Evolutionary conservation across 768 basidiomycete species (phyloP), one percentile per base, ranked within the genome.

Genomic region (Suillus bovinus): DNA sequence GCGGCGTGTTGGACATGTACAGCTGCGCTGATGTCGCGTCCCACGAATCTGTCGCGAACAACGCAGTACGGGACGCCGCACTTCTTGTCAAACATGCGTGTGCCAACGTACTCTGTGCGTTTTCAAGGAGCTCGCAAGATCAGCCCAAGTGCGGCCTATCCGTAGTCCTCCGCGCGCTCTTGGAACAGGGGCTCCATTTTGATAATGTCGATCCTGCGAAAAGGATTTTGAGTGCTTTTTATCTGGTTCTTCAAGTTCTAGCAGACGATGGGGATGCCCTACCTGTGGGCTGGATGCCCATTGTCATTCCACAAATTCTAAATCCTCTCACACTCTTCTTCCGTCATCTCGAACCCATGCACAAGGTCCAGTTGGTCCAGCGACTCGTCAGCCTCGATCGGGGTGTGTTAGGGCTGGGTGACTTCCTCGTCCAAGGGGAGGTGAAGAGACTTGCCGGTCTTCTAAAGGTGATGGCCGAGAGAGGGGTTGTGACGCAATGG

Each of bases 401-500:
- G 6, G 85, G 84, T 2, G 71, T 78, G 13, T 39, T 36, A 4
- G 59, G 29, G 17, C 38, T 61, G 16, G 61, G 61, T 2, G 88
- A 88, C 63, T 91, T 87, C 86, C 71, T 90, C 42, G 67, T 91
- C 14, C 67, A 77, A n/a, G 82, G 86, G 66, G 86, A 88, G 62
- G 66, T 88, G 63, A 83, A 82, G 69, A 71, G 55, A 39, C 38
- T 56, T 3, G 38, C 38, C 4, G 27, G 55, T 20, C 38, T 56
- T 56, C 5, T 56, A 38, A 44, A 53, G 5, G 46, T 64, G 20
- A 58, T 70, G 2, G 69, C 70, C 24, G 74, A 80, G 24, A 71
- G 76, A 55, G 74, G 69, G 20, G 62, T 71, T 10, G 67, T 83
- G 61, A 66, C 78, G 47, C 80, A 79, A 42, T 78, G 83, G 61